Conservation (phyloP, 768 basidiomycete genomes). For the Coprinellus micaceus region DNA sequence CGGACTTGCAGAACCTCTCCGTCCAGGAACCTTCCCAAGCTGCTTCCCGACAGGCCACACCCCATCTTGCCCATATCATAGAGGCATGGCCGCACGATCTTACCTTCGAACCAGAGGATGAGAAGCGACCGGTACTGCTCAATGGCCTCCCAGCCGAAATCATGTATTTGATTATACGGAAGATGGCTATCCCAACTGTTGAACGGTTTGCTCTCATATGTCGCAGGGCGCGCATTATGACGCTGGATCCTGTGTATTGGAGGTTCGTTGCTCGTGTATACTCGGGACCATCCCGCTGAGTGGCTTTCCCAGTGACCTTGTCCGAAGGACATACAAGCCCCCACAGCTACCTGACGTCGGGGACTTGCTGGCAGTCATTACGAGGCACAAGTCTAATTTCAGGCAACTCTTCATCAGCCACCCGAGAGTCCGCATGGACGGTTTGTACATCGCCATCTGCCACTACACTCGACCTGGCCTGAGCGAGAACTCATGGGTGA, state of each 20-base stretch:
- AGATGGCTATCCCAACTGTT: conserved; percentile 61
- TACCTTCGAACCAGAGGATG: conserved; percentile 67
- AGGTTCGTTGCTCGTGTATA: conserved; percentile 43
- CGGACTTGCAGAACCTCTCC: conserved; percentile 8
- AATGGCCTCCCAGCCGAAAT: conserved; percentile 73
- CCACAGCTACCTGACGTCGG: conserved; percentile 66
- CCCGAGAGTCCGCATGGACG: conserved; percentile 80
- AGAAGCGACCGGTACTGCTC: conserved; percentile 53
- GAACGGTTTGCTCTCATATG: conserved; percentile 76
- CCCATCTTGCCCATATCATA: conserved; percentile 46
- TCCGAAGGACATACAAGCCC: conserved; percentile 61
- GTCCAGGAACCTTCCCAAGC: not conserved
- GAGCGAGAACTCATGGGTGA: conserved; percentile 85
- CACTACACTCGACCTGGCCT: conserved; percentile 79
- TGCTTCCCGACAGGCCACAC: conserved; percentile 24
- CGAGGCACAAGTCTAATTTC: conserved; percentile 59
- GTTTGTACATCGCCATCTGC: conserved; percentile 88
- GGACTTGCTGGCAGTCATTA: conserved; percentile 45
- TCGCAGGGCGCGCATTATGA: conserved; percentile 71
- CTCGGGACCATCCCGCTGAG: not conserved
- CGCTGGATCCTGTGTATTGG: conserved; percentile 71
- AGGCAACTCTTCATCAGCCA: conserved; percentile 79
- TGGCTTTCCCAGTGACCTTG: conserved; percentile 52
- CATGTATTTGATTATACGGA: conserved; percentile 60
- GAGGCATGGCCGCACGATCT: conserved; percentile 45